Evolutionary conservation across 164 flowering plant genomes (phyloP).

Genomic region (Liriodendron chinense): DNA sequence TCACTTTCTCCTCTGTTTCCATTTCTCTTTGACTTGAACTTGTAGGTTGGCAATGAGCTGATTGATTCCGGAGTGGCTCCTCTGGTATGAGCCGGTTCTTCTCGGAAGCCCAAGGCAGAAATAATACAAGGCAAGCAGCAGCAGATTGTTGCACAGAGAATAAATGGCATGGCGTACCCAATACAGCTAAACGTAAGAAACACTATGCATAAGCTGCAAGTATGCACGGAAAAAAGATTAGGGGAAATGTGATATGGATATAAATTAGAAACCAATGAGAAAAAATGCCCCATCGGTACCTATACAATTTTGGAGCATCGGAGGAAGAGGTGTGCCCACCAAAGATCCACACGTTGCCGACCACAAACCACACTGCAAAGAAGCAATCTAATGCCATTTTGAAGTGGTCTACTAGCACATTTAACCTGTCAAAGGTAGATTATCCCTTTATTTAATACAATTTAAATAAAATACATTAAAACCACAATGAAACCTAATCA

Average conservation of each 20-base stretch:
- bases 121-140: conserved; percentile 96
- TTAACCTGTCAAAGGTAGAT: conserved; percentile 32
- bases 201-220: conserved; percentile 84
- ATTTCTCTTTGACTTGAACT: conserved; percentile 60
- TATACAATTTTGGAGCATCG: conserved; percentile 64
- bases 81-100: conserved; percentile 59
- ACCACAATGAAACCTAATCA: too few relatives aligned
- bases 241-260: background rate
- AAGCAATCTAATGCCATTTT: conserved; percentile 63
- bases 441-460: background rate
- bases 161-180: conserved; percentile 97
- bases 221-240: background rate
- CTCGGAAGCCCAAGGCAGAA: conserved; percentile 71
- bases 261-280: background rate
- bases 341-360: conserved; percentile 71
- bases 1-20: conserved; percentile 37
- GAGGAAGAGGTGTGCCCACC: conserved; percentile 56
- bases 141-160: conserved; percentile 86
- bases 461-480: too few relatives aligned
- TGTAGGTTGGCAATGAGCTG: conserved; percentile 75
- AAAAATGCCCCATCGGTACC: conserved; percentile 23
- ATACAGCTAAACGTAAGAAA: conserved; percentile 90
- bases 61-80: conserved; percentile 87
- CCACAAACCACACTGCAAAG: conserved; percentile 75
- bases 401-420: conserved; percentile 43